Percentiles rank a stretch among this genome's conserved stretches.
phyloP scores from a whole-genome alignment of 2,329 filamentous ascomycete genomes.

The Paraconiothyrium brasiliense region DNA sequence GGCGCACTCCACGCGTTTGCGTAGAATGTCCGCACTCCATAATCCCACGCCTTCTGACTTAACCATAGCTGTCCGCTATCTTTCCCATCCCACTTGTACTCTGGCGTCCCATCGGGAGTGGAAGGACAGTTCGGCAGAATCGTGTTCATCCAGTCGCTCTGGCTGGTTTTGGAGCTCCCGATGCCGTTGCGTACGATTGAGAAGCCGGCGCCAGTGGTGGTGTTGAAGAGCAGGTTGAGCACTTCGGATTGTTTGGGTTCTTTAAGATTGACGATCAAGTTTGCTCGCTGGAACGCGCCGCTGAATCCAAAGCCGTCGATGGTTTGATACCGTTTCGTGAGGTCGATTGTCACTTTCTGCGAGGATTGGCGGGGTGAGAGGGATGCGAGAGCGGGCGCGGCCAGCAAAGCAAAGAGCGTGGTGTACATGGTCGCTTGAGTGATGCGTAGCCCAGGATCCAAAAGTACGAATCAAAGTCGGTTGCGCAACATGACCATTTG shows the following conservation, averaged over 20 bases:
- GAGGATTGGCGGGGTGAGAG: constrained; percentile 30
- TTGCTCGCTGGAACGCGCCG: constrained; percentile 58
- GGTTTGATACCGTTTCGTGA: constrained; percentile 55
- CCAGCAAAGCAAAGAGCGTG: constrained; percentile 24
- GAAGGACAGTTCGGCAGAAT: constrained; percentile 37
- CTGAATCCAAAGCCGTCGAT: constrained; percentile 60
- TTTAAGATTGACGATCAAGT: constrained; percentile 54
- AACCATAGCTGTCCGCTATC: constrained; percentile 61
- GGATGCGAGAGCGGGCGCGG: constrained; percentile 21
- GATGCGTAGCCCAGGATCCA: background rate
- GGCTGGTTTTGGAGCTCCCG: constrained; percentile 54
- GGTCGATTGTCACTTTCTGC: constrained; percentile 51
- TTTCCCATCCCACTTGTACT: constrained; percentile 41
- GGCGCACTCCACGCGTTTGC: constrained; percentile 62
- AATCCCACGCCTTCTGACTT: constrained; percentile 57
- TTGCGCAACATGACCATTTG: background rate
- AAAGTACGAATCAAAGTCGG: background rate
- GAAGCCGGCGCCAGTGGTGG: constrained; percentile 56
- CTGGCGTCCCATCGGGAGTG: constrained; percentile 26
- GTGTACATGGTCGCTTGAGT: constrained; percentile 21
- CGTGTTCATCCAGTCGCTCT: constrained; percentile 50
- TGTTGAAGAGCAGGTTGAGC: constrained; percentile 58
- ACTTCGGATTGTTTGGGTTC: constrained; percentile 53
- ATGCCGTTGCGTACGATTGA: constrained; percentile 59
- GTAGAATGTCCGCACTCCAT: constrained; percentile 59